phyloP scores from a whole-genome alignment of 176 grass and related monocot genomes.

The Bolboschoenus planiculmis region DNA sequence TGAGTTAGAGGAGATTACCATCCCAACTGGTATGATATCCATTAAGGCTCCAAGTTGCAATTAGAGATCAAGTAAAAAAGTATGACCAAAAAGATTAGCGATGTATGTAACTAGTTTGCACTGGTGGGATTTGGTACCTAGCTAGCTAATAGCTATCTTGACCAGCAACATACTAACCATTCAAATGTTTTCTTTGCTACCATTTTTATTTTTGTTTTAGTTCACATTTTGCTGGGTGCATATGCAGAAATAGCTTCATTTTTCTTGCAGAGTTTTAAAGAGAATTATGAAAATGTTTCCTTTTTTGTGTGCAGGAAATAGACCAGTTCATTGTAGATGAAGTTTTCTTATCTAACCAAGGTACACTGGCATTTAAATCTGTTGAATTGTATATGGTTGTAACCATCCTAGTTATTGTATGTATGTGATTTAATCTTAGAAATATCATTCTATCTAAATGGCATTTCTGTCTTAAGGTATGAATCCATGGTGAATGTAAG shows the following conservation, averaged over 20 bases:
- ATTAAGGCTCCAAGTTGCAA: neutral
- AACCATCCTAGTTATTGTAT: neutral
- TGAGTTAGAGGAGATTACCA: neutral
- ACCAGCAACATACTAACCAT: neutral
- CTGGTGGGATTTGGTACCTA: neutral
- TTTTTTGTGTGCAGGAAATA: neutral
- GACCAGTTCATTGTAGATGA: neutral
- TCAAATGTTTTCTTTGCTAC: neutral
- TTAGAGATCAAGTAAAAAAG: neutral
- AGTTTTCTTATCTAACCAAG: neutral
- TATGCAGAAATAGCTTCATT: neutral
- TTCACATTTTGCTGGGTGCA: neutral
- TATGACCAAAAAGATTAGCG: neutral
- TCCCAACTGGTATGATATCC: neutral
- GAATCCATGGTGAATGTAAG: neutral
- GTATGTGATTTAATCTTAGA: neutral
- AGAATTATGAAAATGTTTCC: too few relatives aligned
- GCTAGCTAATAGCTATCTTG: neutral
- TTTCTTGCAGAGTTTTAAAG: neutral
- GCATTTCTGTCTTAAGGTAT: neutral
- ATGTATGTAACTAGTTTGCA: neutral
- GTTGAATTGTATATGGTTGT: neutral
- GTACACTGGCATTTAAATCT: neutral
- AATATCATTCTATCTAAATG: neutral
- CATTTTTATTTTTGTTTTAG: neutral